Evolutionary conservation across 2,329 filamentous ascomycete genomes (phyloP).

Genomic region (Fusarium agapanthi): DNA sequence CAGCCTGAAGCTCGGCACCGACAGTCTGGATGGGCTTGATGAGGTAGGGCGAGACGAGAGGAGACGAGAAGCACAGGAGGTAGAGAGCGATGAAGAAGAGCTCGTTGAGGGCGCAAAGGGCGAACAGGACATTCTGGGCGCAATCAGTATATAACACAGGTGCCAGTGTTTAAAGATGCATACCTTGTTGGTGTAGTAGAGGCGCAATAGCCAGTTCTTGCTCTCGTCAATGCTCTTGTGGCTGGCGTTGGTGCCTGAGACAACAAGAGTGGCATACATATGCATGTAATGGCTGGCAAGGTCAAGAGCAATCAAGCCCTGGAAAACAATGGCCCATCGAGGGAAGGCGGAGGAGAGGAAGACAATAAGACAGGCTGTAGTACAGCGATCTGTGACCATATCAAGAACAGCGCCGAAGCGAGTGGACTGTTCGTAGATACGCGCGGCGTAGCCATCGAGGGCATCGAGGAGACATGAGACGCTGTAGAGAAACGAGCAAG

Average conservation of each 20-base stretch:
- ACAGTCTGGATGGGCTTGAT: conserved; percentile 68
- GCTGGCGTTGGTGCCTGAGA: conserved; percentile 81
- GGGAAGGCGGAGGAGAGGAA: conserved; percentile 96
- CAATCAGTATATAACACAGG: neutral
- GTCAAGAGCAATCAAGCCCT: conserved; percentile 90
- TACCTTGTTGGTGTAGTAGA: conserved; percentile 98
- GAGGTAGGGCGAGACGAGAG: conserved; percentile 85
- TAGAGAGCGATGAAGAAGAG: conserved; percentile 98
- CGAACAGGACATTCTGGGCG: conserved; percentile 83
- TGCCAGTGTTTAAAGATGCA: neutral
- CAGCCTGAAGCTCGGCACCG: conserved; percentile 65
- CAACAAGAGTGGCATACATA: conserved; percentile 94
- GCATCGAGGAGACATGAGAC: conserved; percentile 95
- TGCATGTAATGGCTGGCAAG: conserved; percentile 98
- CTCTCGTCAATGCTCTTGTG: conserved; percentile 95
- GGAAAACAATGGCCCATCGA: conserved; percentile 92
- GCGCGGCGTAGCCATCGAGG: conserved; percentile 90
- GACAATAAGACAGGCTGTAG: conserved; percentile 91
- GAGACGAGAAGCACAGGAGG: conserved; percentile 95
- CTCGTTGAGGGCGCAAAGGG: conserved; percentile 91
- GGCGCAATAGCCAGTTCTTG: conserved; percentile 87
- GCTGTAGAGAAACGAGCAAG: conserved; percentile 90
- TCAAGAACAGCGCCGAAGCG: conserved; percentile 96
- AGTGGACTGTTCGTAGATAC: conserved; percentile 84
- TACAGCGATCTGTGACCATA: conserved; percentile 99